A percentile compares a stretch with the other conserved stretches of the same genome.
phyloP scores from a whole-genome alignment of 2,329 filamentous ascomycete species.

The Alternaria consortialis region DNA sequence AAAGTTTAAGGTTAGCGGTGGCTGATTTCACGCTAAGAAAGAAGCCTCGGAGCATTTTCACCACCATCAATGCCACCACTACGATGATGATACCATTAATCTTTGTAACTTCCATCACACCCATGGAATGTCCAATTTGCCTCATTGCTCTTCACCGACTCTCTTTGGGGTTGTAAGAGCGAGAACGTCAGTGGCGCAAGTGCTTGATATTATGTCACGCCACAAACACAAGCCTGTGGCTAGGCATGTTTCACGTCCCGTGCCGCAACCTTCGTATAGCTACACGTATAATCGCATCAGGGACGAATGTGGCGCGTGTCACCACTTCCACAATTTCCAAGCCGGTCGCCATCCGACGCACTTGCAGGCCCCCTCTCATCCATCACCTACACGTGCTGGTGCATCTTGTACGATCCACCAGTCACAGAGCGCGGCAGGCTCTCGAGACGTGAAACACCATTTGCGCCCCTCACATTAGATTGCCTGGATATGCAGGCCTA shows the following conservation, averaged over 20 bases:
- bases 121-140: not conserved
- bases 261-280: not conserved
- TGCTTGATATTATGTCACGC: not conserved
- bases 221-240: not conserved
- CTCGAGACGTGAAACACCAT: constrained; percentile 8
- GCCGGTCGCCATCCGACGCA: not conserved
- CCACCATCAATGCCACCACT: not conserved
- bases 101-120: not conserved
- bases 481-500: not conserved
- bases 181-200: not conserved
- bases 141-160: not conserved
- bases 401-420: constrained; percentile 4
- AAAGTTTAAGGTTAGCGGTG: not conserved
- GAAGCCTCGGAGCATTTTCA: not conserved
- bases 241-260: not conserved
- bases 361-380: not conserved
- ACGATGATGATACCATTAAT: not conserved
- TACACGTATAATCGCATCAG: not conserved
- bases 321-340: not conserved
- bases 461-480: constrained; percentile 8
- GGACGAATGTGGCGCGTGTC: constrained; percentile 1
- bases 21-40: not conserved
- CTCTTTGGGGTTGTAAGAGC: not conserved
- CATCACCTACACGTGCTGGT: not conserved
- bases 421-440: constrained; percentile 1